phyloP scores from a whole-genome alignment of 148 eudicot species.

The Limonium bicolor region DNA sequence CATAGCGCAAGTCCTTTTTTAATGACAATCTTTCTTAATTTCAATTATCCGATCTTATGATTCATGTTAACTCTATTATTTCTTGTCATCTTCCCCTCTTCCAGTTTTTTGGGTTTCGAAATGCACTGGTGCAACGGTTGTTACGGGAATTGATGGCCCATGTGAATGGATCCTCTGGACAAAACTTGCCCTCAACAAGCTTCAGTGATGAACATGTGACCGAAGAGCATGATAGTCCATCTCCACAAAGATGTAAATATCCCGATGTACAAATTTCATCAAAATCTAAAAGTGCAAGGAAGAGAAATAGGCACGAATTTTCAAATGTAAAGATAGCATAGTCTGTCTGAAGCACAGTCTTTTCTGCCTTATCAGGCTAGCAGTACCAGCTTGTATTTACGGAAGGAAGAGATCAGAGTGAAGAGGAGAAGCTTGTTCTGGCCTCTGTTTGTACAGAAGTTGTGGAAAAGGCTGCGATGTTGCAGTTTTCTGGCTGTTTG shows the following conservation, averaged over 20 bases:
- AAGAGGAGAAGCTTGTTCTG: neutral
- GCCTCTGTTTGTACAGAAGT: neutral
- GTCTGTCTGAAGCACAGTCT: too few species aligned
- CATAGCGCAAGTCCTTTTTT: too few species aligned
- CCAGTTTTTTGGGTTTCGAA: constrained; percentile 96
- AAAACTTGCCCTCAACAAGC: constrained; percentile 13
- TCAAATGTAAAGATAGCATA: constrained; percentile 8
- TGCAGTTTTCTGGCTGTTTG: neutral
- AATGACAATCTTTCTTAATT: too few species aligned
- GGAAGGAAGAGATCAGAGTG: too few species aligned
- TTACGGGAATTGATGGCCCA: constrained; percentile 68
- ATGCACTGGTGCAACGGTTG: constrained; percentile 72
- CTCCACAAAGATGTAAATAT: constrained; percentile 8
- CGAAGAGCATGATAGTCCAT: constrained; percentile 14
- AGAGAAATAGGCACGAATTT: constrained; percentile 43
- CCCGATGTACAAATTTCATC: constrained; percentile 25
- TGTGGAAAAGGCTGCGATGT: too few species aligned
- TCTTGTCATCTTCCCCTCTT: too few species aligned
- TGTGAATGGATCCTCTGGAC: constrained; percentile 36
- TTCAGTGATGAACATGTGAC: constrained; percentile 18
- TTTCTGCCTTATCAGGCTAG: too few species aligned
- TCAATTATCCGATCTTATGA: too few species aligned
- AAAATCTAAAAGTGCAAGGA: constrained; percentile 30
- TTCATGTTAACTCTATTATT: too few species aligned
- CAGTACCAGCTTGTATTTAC: too few species aligned